phyloP scores from a whole-genome alignment of 768 basidiomycete species.

The Trametes elegans region DNA sequence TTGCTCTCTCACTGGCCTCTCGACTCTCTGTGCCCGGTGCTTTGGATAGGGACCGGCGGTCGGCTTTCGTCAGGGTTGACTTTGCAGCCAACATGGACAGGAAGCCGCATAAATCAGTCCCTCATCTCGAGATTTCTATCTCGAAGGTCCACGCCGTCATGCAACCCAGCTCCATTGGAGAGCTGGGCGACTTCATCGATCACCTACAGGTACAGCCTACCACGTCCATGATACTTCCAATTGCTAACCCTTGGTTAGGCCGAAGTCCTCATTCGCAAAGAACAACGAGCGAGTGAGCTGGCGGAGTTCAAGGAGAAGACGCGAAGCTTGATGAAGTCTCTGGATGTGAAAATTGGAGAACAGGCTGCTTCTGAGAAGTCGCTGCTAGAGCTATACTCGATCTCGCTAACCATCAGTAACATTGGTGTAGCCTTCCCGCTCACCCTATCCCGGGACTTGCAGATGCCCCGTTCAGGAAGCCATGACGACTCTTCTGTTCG shows the following conservation, averaged over 20 bases:
- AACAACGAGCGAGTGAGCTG: constrained; percentile 74
- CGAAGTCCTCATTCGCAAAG: constrained; percentile 71
- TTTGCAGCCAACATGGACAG: constrained; percentile 40
- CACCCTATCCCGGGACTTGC: constrained; percentile 56
- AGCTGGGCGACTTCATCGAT: constrained; percentile 87
- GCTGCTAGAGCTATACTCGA: constrained; percentile 55
- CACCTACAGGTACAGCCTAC: constrained; percentile 61
- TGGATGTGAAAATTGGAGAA: constrained; percentile 61
- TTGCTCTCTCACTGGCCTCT: constrained; percentile 83
- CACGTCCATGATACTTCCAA: background rate
- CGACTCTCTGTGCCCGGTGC: constrained; percentile 38
- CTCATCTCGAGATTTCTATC: constrained; percentile 52
- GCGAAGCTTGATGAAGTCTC: constrained; percentile 65
- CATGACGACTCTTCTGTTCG: constrained; percentile 50
- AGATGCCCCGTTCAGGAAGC: constrained; percentile 41
- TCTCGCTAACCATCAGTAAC: constrained; percentile 56
- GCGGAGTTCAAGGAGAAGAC: constrained; percentile 84
- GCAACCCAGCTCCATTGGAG: constrained; percentile 90
- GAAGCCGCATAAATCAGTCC: constrained; percentile 9
- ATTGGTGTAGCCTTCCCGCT: constrained; percentile 93
- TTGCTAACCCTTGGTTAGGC: constrained; percentile 39
- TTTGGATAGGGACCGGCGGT: constrained; percentile 60
- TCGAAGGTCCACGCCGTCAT: constrained; percentile 88
- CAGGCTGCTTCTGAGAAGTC: constrained; percentile 32
- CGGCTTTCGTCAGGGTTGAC: constrained; percentile 85